Evolutionary conservation across 2,329 filamentous ascomycete genomes (phyloP).

Genomic region (Colletotrichum cordylinicola): DNA sequence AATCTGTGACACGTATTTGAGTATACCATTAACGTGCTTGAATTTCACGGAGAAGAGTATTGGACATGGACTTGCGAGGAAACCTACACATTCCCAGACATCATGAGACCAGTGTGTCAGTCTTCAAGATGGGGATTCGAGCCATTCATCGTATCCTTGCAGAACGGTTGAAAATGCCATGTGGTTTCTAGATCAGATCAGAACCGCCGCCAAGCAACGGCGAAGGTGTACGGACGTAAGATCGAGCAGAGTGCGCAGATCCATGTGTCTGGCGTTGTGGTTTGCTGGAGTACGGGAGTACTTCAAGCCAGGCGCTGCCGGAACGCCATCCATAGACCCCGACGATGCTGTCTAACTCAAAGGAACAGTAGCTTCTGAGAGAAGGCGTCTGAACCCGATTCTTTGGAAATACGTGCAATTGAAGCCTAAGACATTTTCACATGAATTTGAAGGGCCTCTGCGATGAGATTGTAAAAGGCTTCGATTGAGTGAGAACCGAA

Average conservation of each 20-base stretch:
- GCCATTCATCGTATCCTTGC: neutral
- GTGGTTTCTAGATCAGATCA: neutral
- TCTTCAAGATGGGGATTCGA: neutral
- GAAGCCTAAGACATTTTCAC: neutral
- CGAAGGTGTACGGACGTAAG: slow-evolving; percentile 16
- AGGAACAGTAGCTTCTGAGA: neutral
- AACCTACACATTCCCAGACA: neutral
- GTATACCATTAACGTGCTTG: no score
- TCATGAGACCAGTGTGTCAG: neutral
- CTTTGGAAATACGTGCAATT: neutral
- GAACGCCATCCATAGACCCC: neutral
- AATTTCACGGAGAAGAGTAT: neutral
- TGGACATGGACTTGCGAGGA: neutral
- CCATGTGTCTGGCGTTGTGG: neutral
- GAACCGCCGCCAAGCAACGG: slow-evolving; percentile 1
- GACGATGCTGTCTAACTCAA: neutral
- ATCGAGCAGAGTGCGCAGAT: neutral
- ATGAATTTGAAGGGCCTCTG: neutral
- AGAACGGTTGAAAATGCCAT: slow-evolving; percentile 16
- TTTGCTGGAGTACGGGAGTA: neutral
- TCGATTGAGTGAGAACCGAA: neutral
- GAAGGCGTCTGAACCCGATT: neutral
- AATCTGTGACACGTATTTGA: neutral
- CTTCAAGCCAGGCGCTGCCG: neutral
- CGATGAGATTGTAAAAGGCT: neutral